phyloP scores from a whole-genome alignment of 2,329 filamentous ascomycete genomes.

The Fusarium anguioides region DNA sequence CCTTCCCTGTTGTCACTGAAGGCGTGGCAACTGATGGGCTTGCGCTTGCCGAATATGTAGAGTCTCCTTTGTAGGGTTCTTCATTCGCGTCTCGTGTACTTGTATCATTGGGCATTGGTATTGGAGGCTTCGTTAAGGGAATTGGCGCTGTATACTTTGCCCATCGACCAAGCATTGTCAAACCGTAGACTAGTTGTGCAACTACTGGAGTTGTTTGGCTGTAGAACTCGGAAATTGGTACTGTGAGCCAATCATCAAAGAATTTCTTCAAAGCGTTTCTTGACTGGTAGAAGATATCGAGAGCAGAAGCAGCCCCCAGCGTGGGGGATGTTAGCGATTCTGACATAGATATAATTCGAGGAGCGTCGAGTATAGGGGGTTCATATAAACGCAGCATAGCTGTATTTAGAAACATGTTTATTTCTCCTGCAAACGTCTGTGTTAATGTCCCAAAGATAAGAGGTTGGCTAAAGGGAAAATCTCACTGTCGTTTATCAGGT shows the following conservation, averaged over 20 bases:
- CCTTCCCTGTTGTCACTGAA: slow-evolving; percentile 4
- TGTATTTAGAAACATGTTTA: slow-evolving; percentile 55
- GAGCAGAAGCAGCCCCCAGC: slow-evolving; percentile 53
- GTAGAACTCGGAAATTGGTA: slow-evolving; percentile 58
- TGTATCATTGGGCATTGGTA: slow-evolving; percentile 43
- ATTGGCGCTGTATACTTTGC: slow-evolving; percentile 58
- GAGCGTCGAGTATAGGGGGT: slow-evolving; percentile 57
- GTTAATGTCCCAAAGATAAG: rapidly evolving
- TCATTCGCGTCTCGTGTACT: slow-evolving; percentile 34
- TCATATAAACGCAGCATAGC: slow-evolving; percentile 60
- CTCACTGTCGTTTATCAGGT: slow-evolving; percentile 54
- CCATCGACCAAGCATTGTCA: slow-evolving; percentile 64
- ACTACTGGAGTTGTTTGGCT: slow-evolving; percentile 59
- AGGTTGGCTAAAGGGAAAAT: neutral
- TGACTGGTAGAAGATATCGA: slow-evolving; percentile 63
- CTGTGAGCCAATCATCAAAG: slow-evolving; percentile 60
- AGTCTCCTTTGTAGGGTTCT: slow-evolving; percentile 41
- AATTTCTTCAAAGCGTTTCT: slow-evolving; percentile 60
- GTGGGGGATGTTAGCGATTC: slow-evolving; percentile 55
- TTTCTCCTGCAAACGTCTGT: slow-evolving; percentile 46
- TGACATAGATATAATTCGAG: slow-evolving; percentile 56
- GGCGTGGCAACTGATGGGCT: slow-evolving; percentile 24
- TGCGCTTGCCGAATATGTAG: slow-evolving; percentile 28
- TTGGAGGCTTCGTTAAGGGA: slow-evolving; percentile 40
- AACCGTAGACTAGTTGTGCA: slow-evolving; percentile 61